Base-by-base conservation (phyloP, 2,329 filamentous ascomycete species). In the Neurospora sp. region DNA sequence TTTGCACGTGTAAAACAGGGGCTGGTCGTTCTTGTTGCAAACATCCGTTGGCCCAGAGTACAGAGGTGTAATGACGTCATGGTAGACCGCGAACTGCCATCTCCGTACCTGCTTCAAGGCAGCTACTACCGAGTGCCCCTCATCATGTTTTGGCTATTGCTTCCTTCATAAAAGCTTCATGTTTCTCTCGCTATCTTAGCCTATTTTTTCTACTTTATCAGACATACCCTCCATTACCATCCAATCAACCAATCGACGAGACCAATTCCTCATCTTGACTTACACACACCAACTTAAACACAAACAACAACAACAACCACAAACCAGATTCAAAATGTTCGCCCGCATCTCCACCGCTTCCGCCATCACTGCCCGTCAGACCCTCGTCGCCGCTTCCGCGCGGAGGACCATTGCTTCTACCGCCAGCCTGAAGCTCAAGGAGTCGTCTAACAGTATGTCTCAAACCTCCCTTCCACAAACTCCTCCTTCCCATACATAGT, bases 321-420 rank as follows among this genome's bases (percentile, higher is more conserved):
- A 66, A 57, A 36, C 37, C 39, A 66, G 36, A 38, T 23, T 37
- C 68, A 67, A 40, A 66, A 69, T 69, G 68, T 46, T 66, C n/a
- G 57, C 68, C 68, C 68, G 68, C 33, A 69, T 69, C 57, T 66
- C 66, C 33, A 66, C 62, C 68, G 19, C 38, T 41, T 69, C 68
- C 68, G 33, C 57, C 37, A 39, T 40, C 40, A 41, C 68, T 62
- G 28, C 52, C 52, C 52, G 52, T 2, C 52, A 62, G 52, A 62
- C 52, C 23, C 6, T 62, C 52, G 52, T 62, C 23, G 52, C 28
- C 52, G 52, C 52, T 62, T 62, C 52, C 28, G 52, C 52, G 52
- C 52, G 52, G 12, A 62, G 52, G 52, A 62, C 52, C 52, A 62
- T 62, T 1, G 52, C 28, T 6, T 62, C 52, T 28, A 62, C 52